Percentiles rank a stretch among this genome's conserved stretches.
Conservation (phyloP, 345 rosid genomes). For the Bruguiera parviflora region DNA sequence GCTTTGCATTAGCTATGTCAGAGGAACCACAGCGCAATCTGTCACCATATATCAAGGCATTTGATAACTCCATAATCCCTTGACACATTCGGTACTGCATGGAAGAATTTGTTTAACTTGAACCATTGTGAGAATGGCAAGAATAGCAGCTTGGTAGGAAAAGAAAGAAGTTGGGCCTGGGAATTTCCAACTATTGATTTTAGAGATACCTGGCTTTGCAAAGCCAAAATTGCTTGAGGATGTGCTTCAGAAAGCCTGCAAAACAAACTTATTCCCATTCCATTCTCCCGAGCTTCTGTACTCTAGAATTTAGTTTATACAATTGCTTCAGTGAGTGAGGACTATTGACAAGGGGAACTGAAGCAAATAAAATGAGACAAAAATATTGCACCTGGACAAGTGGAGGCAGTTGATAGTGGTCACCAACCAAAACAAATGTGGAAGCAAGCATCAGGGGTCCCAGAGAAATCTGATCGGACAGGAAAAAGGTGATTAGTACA, state of each 20-base stretch:
- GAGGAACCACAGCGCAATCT: slow-evolving; percentile 81
- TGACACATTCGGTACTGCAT: slow-evolving; percentile 92
- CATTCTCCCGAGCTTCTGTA: slow-evolving; percentile 88
- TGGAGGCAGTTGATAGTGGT: slow-evolving; percentile 96
- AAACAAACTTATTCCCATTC: slow-evolving; percentile 93
- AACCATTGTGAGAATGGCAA: slow-evolving; percentile 1
- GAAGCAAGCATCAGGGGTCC: slow-evolving; percentile 92
- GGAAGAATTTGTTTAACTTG: slow-evolving; percentile 22
- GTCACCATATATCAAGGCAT: slow-evolving; percentile 90
- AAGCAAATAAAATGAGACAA: not conserved
- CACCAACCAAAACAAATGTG: slow-evolving; percentile 92
- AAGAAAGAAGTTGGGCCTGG: not conserved
- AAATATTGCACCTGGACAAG: slow-evolving; percentile 65
- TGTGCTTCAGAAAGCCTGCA: slow-evolving; percentile 96
- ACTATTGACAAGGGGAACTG: not conserved
- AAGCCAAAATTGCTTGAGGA: slow-evolving; percentile 90
- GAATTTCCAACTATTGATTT: slow-evolving; percentile 6
- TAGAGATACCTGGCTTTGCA: slow-evolving; percentile 84
- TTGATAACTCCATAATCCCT: slow-evolving; percentile 89
- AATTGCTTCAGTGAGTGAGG: slow-evolving; percentile 14
- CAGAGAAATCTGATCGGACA: slow-evolving; percentile 62
- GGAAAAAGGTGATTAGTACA: slow-evolving; percentile 3
- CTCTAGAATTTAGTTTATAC: slow-evolving; percentile 45
- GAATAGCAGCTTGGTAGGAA: slow-evolving; percentile 2
- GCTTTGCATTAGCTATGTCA: slow-evolving; percentile 74